These are phyloP conservation scores for Hypoxylon crocopeplum DNA, from an alignment of 495 filamentous ascomycete species.

Conservation along the genomic window DNA sequence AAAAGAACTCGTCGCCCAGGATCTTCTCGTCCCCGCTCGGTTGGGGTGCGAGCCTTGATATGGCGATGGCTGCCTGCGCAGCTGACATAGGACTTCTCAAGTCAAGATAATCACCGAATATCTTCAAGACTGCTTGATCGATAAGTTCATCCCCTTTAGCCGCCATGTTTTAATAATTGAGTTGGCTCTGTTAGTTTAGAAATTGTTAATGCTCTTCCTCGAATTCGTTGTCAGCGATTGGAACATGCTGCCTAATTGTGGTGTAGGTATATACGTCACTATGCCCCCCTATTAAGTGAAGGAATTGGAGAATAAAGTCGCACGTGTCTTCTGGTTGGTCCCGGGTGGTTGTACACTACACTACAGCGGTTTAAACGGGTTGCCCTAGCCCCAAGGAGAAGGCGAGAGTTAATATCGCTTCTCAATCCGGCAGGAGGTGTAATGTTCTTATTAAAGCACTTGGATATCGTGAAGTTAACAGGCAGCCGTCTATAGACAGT, in stretches of 20 bases:
- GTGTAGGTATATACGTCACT: constrained; percentile 5
- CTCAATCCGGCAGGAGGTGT: neutral
- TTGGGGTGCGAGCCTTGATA: constrained; percentile 23
- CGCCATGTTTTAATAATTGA: constrained; percentile 2
- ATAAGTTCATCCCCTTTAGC: constrained; percentile 3
- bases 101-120: constrained; percentile 33
- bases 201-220: neutral
- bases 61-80: constrained; percentile 13
- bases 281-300: no score
- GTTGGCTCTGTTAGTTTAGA: constrained; percentile 1
- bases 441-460: no score
- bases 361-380: neutral
- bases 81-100: constrained; percentile 5
- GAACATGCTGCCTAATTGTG: no score
- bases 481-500: no score
- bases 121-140: constrained; percentile 35
- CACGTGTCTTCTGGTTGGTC: constrained; percentile 17
- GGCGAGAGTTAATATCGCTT: neutral
- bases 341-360: neutral
- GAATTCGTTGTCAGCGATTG: no score
- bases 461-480: no score
- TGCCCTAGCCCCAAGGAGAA: constrained; percentile 21
- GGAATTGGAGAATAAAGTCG: no score
- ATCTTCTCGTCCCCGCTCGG: constrained; percentile 5
- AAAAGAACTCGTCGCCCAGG: constrained; percentile 30